Base-by-base conservation (phyloP, 129 eudicot species). In the Tagetes patula region DNA sequence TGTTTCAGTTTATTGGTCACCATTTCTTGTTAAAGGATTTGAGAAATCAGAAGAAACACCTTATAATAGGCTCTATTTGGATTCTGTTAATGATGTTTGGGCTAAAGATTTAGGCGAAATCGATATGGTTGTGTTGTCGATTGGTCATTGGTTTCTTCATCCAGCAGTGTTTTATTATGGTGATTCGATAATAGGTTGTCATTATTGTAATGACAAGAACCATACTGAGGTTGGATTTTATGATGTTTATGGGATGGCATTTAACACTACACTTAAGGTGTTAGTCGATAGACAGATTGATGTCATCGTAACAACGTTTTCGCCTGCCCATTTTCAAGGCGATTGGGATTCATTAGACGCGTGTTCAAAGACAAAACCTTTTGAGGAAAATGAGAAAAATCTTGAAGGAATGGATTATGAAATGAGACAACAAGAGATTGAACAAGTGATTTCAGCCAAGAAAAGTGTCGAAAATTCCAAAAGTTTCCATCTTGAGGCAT, bases 261-360 rank as follows among this genome's bases (percentile, higher is more conserved):
- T 88, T 8, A 81, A 81, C 39, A 90, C 97, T 0, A 78, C 94
- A 38, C 84, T 95, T 14, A 74, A 85, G 61, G 83, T 67, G 3
- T 80, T 95, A 3, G 63, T 77, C 8, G 77, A 85, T 27, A 85
- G 82, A 48, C 69, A 72, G 7, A 84, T 82, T 43, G 77, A 82
- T 77, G 97, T 85, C 8, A 70, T 95, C 62, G 79, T 95, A 49
- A 91, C 97, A 0, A 95, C 97, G 1, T 95, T 90, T 74, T 75
- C 99, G 4, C 94, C 97, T 1, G 89, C 89, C 67, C 99, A 95
- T 86, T 95, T 90, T 72, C 90, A 95, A 78, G 99, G 99, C 8
- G 97, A 90, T 5, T 95, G 99, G 99, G 99, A 95, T 62, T 88
- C 88, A 56, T 65, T 82, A 12, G 97, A 89, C n/a, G 89, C 96